Base-by-base conservation (phyloP, 1,284 basidiomycete genomes). In the Athelia psychrophila region DNA sequence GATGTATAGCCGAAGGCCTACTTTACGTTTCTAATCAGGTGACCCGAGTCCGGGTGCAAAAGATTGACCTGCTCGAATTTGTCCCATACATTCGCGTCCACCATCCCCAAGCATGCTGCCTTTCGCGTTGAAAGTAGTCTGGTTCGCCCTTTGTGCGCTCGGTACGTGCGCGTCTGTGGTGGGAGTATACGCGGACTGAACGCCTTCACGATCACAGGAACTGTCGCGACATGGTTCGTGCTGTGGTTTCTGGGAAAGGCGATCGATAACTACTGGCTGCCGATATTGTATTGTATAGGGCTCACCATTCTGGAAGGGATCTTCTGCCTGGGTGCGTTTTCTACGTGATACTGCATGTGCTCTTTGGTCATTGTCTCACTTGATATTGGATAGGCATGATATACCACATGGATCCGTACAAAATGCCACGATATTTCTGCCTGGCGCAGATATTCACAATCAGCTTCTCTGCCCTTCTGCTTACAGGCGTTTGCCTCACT, bases 21-120 rank as follows among this genome's bases (percentile, higher is more conserved):
- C n/a, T n/a, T n/a, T n/a, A n/a, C n/a, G n/a, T n/a, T n/a, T n/a
- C n/a, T n/a, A n/a, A n/a, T n/a, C n/a, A n/a, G n/a, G n/a, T n/a
- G n/a, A n/a, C n/a, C n/a, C n/a, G n/a, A n/a, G n/a, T n/a, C n/a
- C n/a, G n/a, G n/a, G n/a, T n/a, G n/a, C n/a, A n/a, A n/a, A n/a
- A n/a, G n/a, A n/a, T n/a, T n/a, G n/a, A n/a, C n/a, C n/a, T n/a
- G n/a, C n/a, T n/a, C n/a, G n/a, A n/a, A n/a, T n/a, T n/a, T n/a
- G n/a, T n/a, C n/a, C n/a, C n/a, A n/a, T n/a, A n/a, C n/a, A n/a
- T n/a, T n/a, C n/a, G n/a, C n/a, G n/a, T n/a, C n/a, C n/a, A n/a
- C n/a, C n/a, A n/a, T n/a, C n/a, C n/a, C 27, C 13, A 13, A 30
- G n/a, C 18, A 68, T 64, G 66, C 57, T 68, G 10, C 62, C 66